Conservation (phyloP, 2,329 filamentous ascomycete species). For the Neofusicoccum umdonicola region DNA sequence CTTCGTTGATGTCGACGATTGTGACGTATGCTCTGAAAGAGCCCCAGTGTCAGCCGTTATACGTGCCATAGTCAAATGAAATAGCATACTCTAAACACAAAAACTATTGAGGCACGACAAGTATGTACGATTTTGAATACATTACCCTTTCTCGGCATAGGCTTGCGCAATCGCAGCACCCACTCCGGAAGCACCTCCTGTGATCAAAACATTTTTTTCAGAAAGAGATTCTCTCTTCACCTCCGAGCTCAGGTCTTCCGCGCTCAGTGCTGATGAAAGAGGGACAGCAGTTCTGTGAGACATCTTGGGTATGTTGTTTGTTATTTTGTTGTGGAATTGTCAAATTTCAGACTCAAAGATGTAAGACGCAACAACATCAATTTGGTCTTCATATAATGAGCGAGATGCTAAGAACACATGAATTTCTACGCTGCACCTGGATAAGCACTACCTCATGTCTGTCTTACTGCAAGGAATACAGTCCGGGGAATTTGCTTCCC, state of each 20-base stretch:
- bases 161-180: neutral
- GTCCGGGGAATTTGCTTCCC: no score
- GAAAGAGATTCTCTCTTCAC: neutral
- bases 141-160: neutral
- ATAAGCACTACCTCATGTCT: no score
- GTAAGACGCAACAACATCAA: no score
- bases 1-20: conserved; percentile 26
- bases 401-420: no score
- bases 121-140: no score
- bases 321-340: no score
- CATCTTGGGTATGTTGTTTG: neutral
- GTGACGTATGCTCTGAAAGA: conserved; percentile 24
- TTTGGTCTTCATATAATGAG: no score
- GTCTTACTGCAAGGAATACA: no score
- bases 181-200: conserved; percentile 5
- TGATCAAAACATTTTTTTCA: conserved; percentile 5
- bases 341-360: no score
- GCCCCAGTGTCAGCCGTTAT: neutral
- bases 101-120: neutral
- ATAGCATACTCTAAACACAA: neutral
- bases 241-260: neutral
- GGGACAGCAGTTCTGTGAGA: neutral
- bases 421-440: no score
- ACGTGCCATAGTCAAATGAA: no score
- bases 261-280: neutral